Conservation (phyloP, 2,329 filamentous ascomycete genomes). For the Rugonectria rugulosa region DNA sequence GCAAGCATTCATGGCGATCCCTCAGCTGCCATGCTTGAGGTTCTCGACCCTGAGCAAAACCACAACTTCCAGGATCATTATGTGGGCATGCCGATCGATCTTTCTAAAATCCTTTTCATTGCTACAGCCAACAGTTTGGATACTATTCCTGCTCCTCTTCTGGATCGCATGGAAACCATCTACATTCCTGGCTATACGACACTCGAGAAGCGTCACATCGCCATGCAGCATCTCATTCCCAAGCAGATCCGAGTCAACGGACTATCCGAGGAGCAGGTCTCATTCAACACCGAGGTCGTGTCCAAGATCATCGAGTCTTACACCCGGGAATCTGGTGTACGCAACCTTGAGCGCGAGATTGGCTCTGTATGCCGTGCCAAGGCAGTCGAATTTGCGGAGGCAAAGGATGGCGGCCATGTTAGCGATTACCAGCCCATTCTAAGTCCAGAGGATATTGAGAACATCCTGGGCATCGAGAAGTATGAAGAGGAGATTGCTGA, state of each 20-base stretch:
- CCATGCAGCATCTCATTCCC: slow-evolving; percentile 89
- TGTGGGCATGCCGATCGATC: slow-evolving; percentile 91
- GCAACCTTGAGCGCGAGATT: slow-evolving; percentile 94
- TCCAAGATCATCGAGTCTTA: slow-evolving; percentile 97
- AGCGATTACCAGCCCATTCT: slow-evolving; percentile 78
- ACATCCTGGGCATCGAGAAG: slow-evolving; percentile 89
- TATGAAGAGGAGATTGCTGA: slow-evolving; percentile 97
- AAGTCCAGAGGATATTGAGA: slow-evolving; percentile 81
- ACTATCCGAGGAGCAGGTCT: slow-evolving; percentile 76
- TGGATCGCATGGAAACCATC: slow-evolving; percentile 98
- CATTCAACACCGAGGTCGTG: slow-evolving; percentile 82
- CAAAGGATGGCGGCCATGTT: slow-evolving; percentile 75
- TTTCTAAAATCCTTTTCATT: slow-evolving; percentile 97
- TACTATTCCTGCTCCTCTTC: slow-evolving; percentile 90
- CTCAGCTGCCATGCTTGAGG: slow-evolving; percentile 96
- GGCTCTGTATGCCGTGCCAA: slow-evolving; percentile 94
- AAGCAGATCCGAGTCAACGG: slow-evolving; percentile 96
- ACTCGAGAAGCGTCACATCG: slow-evolving; percentile 95
- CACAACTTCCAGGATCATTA: slow-evolving; percentile 96
- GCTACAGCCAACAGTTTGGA: slow-evolving; percentile 95
- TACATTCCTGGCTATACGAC: slow-evolving; percentile 94
- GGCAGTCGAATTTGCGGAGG: slow-evolving; percentile 93
- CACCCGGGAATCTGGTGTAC: slow-evolving; percentile 94
- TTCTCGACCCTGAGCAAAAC: slow-evolving; percentile 97
- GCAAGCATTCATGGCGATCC: slow-evolving; percentile 95